A percentile compares a stretch with the other conserved stretches of the same genome.
These are phyloP conservation scores for Glutinoglossum americanum DNA, from an alignment of 495 filamentous ascomycete species.

Conservation along the genomic window DNA sequence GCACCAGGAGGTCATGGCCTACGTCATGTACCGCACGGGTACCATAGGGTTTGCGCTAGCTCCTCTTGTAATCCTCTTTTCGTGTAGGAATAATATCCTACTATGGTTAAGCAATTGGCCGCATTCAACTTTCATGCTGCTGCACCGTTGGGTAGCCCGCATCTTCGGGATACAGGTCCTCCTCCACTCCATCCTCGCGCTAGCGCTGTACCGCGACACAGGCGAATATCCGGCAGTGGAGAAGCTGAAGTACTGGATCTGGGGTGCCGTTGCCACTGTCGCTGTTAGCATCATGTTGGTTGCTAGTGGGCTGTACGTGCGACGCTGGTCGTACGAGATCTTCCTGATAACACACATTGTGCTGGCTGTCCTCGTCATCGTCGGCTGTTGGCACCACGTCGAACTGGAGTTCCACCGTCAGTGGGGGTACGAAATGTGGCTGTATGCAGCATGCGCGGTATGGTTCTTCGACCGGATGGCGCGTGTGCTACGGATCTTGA, in stretches of 20 bases:
- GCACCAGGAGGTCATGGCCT: constrained; percentile 17
- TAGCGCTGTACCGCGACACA: constrained; percentile 4
- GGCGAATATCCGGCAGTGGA: constrained; percentile 7
- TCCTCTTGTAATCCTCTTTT: constrained; percentile 20
- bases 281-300: constrained; percentile 34
- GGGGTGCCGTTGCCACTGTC: constrained; percentile 26
- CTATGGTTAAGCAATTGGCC: constrained; percentile 26
- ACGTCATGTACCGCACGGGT: constrained; percentile 21
- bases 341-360: constrained; percentile 22
- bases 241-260: constrained; percentile 7
- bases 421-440: constrained; percentile 23
- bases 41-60: constrained; percentile 13
- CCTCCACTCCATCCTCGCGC: constrained; percentile 11
- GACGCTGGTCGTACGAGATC: constrained; percentile 18
- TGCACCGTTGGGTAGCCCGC: constrained; percentile 27
- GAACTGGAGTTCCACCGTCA: constrained; percentile 24
- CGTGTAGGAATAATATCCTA: constrained; percentile 24
- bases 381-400: constrained; percentile 26
- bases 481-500: constrained; percentile 38
- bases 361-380: constrained; percentile 12
- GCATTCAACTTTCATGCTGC: constrained; percentile 22
- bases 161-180: constrained; percentile 18
- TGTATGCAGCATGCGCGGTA: constrained; percentile 24
- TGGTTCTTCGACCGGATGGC: constrained; percentile 56
- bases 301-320: constrained; percentile 32